Base-by-base conservation (phyloP, 495 filamentous ascomycete genomes). In the Antarctomyces pellizariae region DNA sequence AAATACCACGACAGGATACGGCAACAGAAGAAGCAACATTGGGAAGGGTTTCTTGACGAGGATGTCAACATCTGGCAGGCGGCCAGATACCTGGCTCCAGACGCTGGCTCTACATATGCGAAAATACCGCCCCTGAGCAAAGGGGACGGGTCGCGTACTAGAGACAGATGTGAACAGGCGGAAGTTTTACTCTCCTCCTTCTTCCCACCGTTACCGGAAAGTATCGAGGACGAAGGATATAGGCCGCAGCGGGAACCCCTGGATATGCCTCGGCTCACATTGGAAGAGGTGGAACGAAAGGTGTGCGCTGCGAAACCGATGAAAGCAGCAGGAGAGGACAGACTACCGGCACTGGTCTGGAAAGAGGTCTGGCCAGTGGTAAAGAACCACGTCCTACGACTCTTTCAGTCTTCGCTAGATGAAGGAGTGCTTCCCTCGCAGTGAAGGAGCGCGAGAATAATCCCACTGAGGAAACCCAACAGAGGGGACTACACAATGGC, bases 241-340 rank as follows among this genome's bases (percentile, higher is more conserved):
- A 4, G 25, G 5, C 22, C 9, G 10, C 11, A 32, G 22, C 14
- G 30, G 13, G 10, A 26, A 13, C 27, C 8, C 13, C 12, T 35
- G 26, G n/a, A 8, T 7, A 20, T 25, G 14, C 26, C 32, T 7
- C 11, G 18, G 1, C 30, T 43, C 22, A 41, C 22, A 2, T n/a
- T 38, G 13, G 34, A 45, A 16, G 44, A 45, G 27, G 27, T 47
- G 13, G 35, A 41, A 10, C 24, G 30, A 9, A 21, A 31, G 16
- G 22, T 47, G 3, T 16, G 32, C 5, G 34, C 29, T 7, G 24
- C 34, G 16, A 28, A 32, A 24, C 35, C 25, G 19, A 42, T 21
- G 36, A 47, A 47, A 24, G 39, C 38, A 23, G 36, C 30, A 19
- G 34, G 37, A 18, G 40, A 41, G 16, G 43, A 45, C 19, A 32